Evolutionary conservation across 2,329 filamentous ascomycete species (phyloP).

Genomic region (Geosmithia putterillii): DNA sequence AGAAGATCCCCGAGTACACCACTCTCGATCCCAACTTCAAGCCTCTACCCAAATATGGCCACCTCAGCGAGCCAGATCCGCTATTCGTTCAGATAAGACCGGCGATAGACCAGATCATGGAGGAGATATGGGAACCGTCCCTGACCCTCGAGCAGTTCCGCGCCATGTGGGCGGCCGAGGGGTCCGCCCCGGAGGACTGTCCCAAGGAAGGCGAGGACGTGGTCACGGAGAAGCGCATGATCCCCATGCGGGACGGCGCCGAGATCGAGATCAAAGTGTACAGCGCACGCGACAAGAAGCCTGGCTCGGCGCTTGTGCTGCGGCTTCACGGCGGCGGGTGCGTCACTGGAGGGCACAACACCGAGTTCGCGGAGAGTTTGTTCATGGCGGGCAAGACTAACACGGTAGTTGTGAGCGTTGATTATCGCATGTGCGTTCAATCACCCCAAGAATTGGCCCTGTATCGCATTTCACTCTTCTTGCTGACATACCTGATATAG

Average conservation of each 20-base stretch:
- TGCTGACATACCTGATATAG: slow-evolving; percentile 6
- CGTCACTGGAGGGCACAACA: slow-evolving; percentile 18
- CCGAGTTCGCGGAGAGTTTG: slow-evolving; percentile 21
- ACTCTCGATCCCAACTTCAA: slow-evolving; percentile 15
- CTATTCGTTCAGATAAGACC: slow-evolving; percentile 14
- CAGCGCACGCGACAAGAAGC: slow-evolving; percentile 10
- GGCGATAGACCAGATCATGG: slow-evolving; percentile 11
- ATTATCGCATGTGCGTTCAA: slow-evolving; percentile 19
- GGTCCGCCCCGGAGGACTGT: slow-evolving; percentile 12
- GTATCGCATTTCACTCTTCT: too few species aligned
- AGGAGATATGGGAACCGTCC: slow-evolving; percentile 13
- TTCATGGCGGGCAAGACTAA: slow-evolving; percentile 17
- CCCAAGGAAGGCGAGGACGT: slow-evolving; percentile 21
- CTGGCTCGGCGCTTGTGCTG: slow-evolving; percentile 13
- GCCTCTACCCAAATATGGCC: slow-evolving; percentile 20
- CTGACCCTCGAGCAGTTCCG: slow-evolving; percentile 16
- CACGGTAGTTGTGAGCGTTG: slow-evolving; percentile 22
- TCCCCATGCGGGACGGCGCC: slow-evolving; percentile 18
- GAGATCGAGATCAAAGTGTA: slow-evolving; percentile 22
- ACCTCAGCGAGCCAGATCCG: slow-evolving; percentile 18
- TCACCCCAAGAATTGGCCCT: too few species aligned
- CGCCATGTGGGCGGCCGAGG: slow-evolving; percentile 10
- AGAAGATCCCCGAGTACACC: slow-evolving; percentile 14
- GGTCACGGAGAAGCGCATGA: slow-evolving; percentile 12
- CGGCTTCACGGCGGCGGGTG: slow-evolving; percentile 24